Base-by-base conservation (phyloP, 805 yeast genomes). In the Hanseniaspora jakobsenii region DNA sequence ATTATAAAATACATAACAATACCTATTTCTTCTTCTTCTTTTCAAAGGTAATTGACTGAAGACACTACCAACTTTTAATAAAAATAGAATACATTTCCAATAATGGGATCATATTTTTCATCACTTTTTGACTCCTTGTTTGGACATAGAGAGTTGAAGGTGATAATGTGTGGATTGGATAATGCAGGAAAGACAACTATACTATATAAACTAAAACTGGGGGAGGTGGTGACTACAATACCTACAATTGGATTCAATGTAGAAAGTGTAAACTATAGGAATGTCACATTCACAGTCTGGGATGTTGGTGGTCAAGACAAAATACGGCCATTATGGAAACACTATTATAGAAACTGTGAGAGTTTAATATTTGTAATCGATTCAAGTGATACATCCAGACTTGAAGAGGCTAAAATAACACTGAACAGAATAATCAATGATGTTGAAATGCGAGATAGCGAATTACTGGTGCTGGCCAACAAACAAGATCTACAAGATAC, bases 251-350 rank as follows among this genome's bases (percentile, higher is more conserved):
- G 93, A 56, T 82, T 82, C 76, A 82, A 82, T 65, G 93, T 82
- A 55, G 93, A 82, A 70, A 82, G 91, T 47, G 91, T 82, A 56
- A 89, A 81, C 70, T 81, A 82, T 72, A 82, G 81, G 69, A 82
- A 82, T 75, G 81, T 82, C 64, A 77, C 86, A 37, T 82, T 82
- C 70, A 81, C 91, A 48, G 93, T 82, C 52, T 82, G 94, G 95
- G 95, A 84, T 74, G 93, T 84, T 57, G 95, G 95, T 78, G 95
- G 94, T 71, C 95, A 84, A 71, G 93, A 83, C 67, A 83, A 83
- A 67, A 85, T 84, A 57, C 78, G 95, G 67, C 94, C 95, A 49
- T 72, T 84, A 65, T 84, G 95, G 95, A 78, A 94, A 73, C 87
- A 84, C 70, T 84, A 84, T 66, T 84, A 76, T 81, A 94, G 83